phyloP scores from a whole-genome alignment of 192 early-diverging fungal genomes.

The Backusella psychrophila region DNA sequence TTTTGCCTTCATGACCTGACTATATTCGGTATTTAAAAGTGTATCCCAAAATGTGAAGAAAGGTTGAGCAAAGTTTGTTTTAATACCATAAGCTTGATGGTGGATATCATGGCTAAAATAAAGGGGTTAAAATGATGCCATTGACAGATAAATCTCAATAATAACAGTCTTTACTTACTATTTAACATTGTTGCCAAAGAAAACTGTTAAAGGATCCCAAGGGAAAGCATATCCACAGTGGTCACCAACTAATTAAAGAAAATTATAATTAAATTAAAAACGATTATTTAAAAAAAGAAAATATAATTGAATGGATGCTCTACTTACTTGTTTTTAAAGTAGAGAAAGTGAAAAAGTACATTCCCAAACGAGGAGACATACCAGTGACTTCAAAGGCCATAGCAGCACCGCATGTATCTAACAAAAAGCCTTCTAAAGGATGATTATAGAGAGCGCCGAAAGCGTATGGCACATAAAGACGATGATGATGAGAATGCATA shows the following conservation, averaged over 20 bases:
- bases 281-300: not conserved
- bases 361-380: conserved; percentile 65
- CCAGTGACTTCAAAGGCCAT: conserved; percentile 65
- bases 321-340: conserved; percentile 65
- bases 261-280: not conserved
- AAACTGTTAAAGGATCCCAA: conserved; percentile 65
- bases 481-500: conserved; percentile 77
- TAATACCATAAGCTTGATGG: conserved; percentile 56
- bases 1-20: conserved; percentile 9
- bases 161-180: conserved; percentile 54
- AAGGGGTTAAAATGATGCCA: not conserved
- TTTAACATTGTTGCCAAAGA: conserved; percentile 68
- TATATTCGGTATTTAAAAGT: conserved; percentile 37
- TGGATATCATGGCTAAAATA: conserved; percentile 56
- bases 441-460: conserved; percentile 88
- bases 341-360: conserved; percentile 67
- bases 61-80: conserved; percentile 64
- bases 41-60: conserved; percentile 84
- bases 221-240: conserved; percentile 80
- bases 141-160: not conserved
- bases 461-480: conserved; percentile 73
- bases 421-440: conserved; percentile 71
- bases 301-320: not conserved
- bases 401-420: conserved; percentile 70
- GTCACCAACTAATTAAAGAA: conserved; percentile 56